phyloP scores from a whole-genome alignment of 2,329 filamentous ascomycete genomes.

The Periconia digitata region DNA sequence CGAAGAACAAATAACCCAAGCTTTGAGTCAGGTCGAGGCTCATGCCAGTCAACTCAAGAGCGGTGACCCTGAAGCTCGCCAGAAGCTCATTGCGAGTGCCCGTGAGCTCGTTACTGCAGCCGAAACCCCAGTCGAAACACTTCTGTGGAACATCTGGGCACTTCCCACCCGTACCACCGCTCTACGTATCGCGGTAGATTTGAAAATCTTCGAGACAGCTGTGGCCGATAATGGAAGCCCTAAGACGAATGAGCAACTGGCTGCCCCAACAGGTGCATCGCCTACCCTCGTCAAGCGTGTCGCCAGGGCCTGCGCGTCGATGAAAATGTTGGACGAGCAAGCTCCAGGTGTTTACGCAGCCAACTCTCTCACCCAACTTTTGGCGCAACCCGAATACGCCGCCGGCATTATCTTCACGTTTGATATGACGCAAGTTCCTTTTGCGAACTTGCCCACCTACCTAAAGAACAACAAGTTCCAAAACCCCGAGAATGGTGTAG shows the following conservation, averaged over 20 bases:
- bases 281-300: conserved; percentile 9
- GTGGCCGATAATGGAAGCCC: conserved; percentile 1
- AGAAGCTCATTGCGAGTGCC: conserved; percentile 7
- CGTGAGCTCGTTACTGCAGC: conserved; percentile 6
- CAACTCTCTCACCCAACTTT: conserved; percentile 4
- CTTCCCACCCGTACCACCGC: conserved; percentile 7
- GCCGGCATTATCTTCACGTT: conserved; percentile 9
- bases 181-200: conserved; percentile 8
- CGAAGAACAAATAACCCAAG: conserved; percentile 4
- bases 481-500: conserved; percentile 5
- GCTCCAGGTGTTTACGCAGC: conserved; percentile 2
- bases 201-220: conserved; percentile 10
- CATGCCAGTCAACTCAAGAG: conserved; percentile 2
- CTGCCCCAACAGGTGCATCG: conserved; percentile 7
- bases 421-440: conserved; percentile 3
- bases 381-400: conserved; percentile 8
- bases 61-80: conserved; percentile 5
- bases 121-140: conserved; percentile 9
- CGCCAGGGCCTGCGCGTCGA: conserved; percentile 7
- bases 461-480: conserved; percentile 5
- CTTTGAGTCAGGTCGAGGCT: conserved; percentile 2
- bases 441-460: conserved; percentile 7
- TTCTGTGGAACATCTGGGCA: conserved; percentile 12
- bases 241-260: conserved; percentile 7
- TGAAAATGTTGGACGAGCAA: conserved; percentile 8